Evolutionary conservation across 148 eudicot genomes (phyloP).

Genomic region (Drosera capensis): DNA sequence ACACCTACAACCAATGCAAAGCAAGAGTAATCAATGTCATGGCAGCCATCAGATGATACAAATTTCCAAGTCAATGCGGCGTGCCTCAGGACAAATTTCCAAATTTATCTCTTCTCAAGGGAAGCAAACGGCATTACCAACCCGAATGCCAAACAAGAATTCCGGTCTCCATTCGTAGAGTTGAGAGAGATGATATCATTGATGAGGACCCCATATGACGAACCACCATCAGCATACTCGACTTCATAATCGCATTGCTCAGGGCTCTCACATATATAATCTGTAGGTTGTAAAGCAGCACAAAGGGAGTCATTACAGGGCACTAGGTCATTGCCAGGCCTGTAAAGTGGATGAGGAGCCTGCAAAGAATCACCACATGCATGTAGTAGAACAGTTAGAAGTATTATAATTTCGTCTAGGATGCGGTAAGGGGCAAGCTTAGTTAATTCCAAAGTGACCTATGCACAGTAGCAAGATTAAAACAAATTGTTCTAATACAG

Average conservation of each 20-base stretch:
- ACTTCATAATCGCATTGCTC: slow-evolving; percentile 85
- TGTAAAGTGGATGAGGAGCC: slow-evolving; percentile 81
- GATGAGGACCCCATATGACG: slow-evolving; percentile 76
- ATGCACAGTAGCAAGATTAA: no score
- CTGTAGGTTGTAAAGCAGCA: slow-evolving; percentile 50
- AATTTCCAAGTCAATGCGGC: not conserved
- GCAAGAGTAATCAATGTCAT: not conserved
- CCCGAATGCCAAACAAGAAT: slow-evolving; percentile 71
- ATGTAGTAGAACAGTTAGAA: not conserved
- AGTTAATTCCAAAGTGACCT: no score
- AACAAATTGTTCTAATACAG: no score
- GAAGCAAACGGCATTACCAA: slow-evolving; percentile 12
- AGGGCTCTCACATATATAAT: slow-evolving; percentile 53
- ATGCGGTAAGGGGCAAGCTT: not conserved
- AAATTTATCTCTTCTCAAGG: no score
- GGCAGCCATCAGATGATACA: not conserved
- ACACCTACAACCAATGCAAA: slow-evolving; percentile 32
- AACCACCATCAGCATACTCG: slow-evolving; percentile 94
- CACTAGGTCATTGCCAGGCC: slow-evolving; percentile 64
- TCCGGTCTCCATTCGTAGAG: slow-evolving; percentile 51
- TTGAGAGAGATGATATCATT: slow-evolving; percentile 52
- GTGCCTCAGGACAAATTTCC: not conserved
- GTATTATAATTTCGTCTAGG: not conserved
- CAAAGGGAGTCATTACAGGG: slow-evolving; percentile 71
- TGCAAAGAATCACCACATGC: slow-evolving; percentile 21